Conservation (phyloP, 768 basidiomycete genomes). For the Arthromyces matolae region DNA sequence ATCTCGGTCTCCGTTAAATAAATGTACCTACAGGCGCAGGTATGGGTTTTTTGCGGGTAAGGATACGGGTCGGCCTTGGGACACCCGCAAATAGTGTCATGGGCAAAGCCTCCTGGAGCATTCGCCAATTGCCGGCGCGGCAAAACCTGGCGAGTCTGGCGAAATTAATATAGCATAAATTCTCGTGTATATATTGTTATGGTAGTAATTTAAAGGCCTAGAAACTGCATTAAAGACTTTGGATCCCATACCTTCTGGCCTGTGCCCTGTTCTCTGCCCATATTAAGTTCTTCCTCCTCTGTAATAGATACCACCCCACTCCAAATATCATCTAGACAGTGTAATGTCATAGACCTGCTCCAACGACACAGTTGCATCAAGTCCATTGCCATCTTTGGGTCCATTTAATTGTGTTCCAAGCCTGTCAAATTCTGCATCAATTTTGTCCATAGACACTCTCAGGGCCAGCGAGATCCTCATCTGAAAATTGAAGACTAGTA, state of each 20-base stretch:
- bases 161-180: no score
- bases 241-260: neutral
- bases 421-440: conserved; percentile 1
- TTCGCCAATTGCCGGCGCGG: no score
- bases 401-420: no score
- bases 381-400: neutral
- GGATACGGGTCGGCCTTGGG: no score
- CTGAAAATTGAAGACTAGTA: neutral
- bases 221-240: neutral
- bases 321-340: neutral
- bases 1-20: no score
- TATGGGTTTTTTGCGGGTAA: no score
- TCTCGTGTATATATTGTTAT: no score
- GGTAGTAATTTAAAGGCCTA: neutral
- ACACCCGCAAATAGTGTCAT: no score
- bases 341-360: neutral
- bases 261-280: neutral
- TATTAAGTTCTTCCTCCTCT: neutral
- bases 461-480: neutral
- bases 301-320: neutral
- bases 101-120: no score
- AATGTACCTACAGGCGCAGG: no score
- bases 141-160: no score
- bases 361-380: neutral
- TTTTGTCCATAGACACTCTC: neutral